Percentiles rank a stretch among this genome's conserved stretches.
These are phyloP conservation scores for Thamnidium elegans DNA, from an alignment of 192 early-diverging fungal genomes.

Conservation along the genomic window DNA sequence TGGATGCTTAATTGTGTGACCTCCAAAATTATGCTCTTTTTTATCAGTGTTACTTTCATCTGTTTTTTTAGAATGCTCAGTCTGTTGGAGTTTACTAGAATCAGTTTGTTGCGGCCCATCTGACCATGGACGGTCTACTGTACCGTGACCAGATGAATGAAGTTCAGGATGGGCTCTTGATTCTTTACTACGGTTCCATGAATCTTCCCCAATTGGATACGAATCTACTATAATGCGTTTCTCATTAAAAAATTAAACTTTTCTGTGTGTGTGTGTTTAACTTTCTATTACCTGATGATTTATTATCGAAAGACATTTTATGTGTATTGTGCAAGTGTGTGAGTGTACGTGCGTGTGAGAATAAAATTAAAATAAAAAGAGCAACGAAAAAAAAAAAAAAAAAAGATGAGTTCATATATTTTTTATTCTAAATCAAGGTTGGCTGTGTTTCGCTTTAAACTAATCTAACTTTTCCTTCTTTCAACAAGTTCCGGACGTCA, in stretches of 20 bases:
- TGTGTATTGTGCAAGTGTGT: no score
- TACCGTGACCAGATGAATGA: slow-evolving; percentile 1
- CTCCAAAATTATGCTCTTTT: neutral
- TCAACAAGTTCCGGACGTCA: slow-evolving; percentile 40
- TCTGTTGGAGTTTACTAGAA: neutral
- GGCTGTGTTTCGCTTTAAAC: slow-evolving; percentile 34
- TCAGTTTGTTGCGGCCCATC: neutral
- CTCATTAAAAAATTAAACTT: no score
- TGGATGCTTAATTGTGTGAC: no score
- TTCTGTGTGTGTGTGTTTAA: no score
- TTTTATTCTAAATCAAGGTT: no score
- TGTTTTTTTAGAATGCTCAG: neutral
- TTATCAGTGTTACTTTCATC: neutral
- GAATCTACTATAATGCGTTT: neutral
- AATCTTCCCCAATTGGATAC: neutral
- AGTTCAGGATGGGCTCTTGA: neutral
- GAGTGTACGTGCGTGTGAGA: no score
- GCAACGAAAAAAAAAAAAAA: no score
- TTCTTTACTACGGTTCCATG: slow-evolving; percentile 8
- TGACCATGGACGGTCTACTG: neutral
- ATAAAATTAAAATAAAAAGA: no score
- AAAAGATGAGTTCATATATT: no score
- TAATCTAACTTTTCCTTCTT: slow-evolving; percentile 48
- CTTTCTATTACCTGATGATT: no score
- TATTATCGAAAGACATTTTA: no score